Conservation (phyloP, 2,329 filamentous ascomycete genomes). For the Calonectria honghensis region DNA sequence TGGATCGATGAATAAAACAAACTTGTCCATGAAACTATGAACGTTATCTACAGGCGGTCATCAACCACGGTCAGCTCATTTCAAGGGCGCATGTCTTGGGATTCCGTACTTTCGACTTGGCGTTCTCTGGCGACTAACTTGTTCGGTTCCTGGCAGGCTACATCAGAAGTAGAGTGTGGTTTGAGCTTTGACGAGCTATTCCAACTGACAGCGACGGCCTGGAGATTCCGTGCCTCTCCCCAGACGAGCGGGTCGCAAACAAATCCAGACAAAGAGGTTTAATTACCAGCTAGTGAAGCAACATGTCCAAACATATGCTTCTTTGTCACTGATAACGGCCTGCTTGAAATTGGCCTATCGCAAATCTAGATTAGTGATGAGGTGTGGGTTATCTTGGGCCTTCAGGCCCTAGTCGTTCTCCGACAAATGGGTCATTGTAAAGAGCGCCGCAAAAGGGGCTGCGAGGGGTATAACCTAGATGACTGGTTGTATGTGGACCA, state of each 20-base stretch:
- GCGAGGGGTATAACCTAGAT: not conserved
- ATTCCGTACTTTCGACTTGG: not conserved
- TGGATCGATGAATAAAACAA: not conserved
- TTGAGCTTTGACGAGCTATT: not conserved
- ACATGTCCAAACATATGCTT: not conserved
- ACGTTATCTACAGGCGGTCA: not conserved
- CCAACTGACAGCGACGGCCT: not conserved
- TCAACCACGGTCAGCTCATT: not conserved
- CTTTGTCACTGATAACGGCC: not conserved
- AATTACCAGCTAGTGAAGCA: not conserved
- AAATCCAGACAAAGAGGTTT: not conserved
- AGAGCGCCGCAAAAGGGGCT: not conserved
- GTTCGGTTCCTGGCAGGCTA: not conserved
- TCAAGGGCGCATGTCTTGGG: not conserved
- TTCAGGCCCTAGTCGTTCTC: not conserved
- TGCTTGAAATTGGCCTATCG: not conserved
- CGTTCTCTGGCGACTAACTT: not conserved
- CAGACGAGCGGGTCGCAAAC: not conserved
- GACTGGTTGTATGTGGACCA: not conserved
- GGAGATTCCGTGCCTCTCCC: not conserved
- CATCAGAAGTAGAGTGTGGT: not conserved
- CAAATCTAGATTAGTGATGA: not conserved
- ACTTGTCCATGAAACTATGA: not conserved
- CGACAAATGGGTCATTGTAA: not conserved
- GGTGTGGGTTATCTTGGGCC: not conserved